Base-by-base conservation (phyloP, 331 rosid genomes). In the Acacia pycnantha region DNA sequence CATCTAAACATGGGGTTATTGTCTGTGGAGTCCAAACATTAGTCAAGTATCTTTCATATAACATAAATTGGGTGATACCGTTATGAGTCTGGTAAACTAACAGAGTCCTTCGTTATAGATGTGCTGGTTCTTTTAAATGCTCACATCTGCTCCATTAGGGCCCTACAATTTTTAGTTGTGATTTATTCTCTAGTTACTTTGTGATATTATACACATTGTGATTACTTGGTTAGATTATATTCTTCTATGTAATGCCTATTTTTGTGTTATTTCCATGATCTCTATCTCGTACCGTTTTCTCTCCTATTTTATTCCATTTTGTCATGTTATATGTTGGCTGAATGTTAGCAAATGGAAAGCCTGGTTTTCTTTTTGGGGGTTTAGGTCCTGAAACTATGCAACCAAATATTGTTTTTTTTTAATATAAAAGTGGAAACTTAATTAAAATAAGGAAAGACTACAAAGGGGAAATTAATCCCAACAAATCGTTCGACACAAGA, bases 111-210 rank as follows among this genome's bases (percentile, higher is more conserved):
- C 84, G 89, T 89, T 93, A 69, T 90, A 82, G 93, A 88, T 78
- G 89, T 82, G 82, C 48, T 50, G 27, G 37, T 74, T 65, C 61
- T 35, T 80, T 78, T 58, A 22, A 33, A 58, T 83, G 87, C 92
- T 82, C 86, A 40, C 86, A 84, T 92, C 87, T 88, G 97, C 86
- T 90, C 89, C 93, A 87, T 89, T 85, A 37, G 86, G 87, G 33
- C 92, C 33, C 81, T 61, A 91, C 90, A 92, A 5, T 4, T 18
- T 21, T n/a, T 43, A 0, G 12, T 27, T 29, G 40, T 6, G 50
- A 51, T 16, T 50, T 51, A n/a, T 51, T 51, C 19, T 2, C 24
- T 11, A 62, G 54, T 12, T 74, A 3, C 44, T 26, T 3, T 43
- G 11, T 35, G 40, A 5, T 31, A 51, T 31, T 1, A 7, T 33